Evolutionary conservation across 2,329 filamentous ascomycete genomes (phyloP).

Genomic region (Colletotrichum gloeosporioides): DNA sequence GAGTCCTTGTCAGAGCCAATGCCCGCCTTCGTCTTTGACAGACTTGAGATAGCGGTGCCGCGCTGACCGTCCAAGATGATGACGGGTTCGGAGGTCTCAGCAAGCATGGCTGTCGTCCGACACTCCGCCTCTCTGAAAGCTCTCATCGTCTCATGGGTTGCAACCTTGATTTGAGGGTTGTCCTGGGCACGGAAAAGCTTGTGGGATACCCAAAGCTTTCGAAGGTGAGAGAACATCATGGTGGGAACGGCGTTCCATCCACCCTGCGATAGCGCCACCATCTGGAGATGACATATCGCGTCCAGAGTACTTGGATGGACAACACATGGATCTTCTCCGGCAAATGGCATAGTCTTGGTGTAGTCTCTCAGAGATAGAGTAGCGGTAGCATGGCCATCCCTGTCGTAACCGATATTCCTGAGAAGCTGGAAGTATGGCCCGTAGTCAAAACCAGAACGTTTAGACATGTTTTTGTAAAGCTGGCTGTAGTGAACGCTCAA

Average conservation of each 20-base stretch:
- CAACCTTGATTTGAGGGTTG: not conserved
- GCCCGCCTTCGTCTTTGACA: not conserved
- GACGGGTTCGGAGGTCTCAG: not conserved
- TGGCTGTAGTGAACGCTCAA: not conserved
- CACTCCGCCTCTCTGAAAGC: not conserved
- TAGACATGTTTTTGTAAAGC: not conserved
- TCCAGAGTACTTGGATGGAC: slow-evolving; percentile 6
- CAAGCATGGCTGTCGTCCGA: not conserved
- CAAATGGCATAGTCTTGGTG: slow-evolving; percentile 1
- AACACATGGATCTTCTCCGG: slow-evolving; percentile 12
- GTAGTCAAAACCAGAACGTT: slow-evolving; percentile 2
- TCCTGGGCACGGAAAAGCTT: not conserved
- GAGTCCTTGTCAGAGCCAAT: not conserved
- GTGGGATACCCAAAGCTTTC: not conserved
- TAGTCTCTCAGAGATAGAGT: not conserved
- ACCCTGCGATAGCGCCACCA: not conserved
- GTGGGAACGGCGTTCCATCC: not conserved
- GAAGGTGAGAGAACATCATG: slow-evolving; percentile 6
- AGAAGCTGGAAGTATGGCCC: slow-evolving; percentile 11
- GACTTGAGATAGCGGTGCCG: not conserved
- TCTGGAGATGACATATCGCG: not conserved
- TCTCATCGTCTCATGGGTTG: not conserved
- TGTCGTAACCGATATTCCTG: not conserved
- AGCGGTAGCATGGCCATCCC: not conserved
- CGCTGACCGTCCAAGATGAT: not conserved